phyloP scores from a whole-genome alignment of 805 yeast species.

The Zygosaccharomyces siamensis region DNA sequence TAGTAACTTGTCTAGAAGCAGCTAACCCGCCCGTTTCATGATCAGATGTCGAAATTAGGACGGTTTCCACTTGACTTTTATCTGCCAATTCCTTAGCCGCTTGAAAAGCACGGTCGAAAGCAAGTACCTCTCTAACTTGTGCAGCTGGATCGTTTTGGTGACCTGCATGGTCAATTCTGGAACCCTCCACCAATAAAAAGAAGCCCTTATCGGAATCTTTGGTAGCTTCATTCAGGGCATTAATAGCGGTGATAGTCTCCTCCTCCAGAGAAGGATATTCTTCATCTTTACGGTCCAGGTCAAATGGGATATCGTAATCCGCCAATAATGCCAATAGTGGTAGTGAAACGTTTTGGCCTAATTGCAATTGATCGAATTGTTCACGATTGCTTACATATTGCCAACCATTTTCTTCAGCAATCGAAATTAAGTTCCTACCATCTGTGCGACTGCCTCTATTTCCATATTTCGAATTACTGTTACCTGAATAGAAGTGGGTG shows the following conservation, averaged over 20 bases:
- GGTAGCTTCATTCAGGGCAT: conserved; percentile 61
- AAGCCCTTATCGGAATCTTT: conserved; percentile 75
- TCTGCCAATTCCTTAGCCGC: conserved; percentile 71
- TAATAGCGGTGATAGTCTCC: conserved; percentile 68
- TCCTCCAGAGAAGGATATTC: conserved; percentile 76
- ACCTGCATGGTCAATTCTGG: conserved; percentile 93
- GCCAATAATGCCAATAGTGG: conserved; percentile 79
- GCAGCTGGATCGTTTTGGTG: conserved; percentile 93
- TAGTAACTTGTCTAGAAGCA: conserved; percentile 71
- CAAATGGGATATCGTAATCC: conserved; percentile 76
- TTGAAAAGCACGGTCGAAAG: conserved; percentile 75
- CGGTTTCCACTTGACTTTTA: conserved; percentile 65
- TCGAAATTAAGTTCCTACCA: conserved; percentile 58
- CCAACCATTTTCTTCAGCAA: conserved; percentile 52
- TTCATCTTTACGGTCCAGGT: conserved; percentile 60
- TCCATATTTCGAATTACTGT: conserved; percentile 31
- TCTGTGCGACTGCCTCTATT: conserved; percentile 62
- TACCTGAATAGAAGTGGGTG: conserved; percentile 65
- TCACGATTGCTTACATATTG: conserved; percentile 58
- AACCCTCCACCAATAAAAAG: conserved; percentile 83
- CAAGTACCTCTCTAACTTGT: conserved; percentile 85
- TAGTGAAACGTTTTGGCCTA: conserved; percentile 59
- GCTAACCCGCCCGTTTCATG: conserved; percentile 96
- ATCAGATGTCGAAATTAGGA: conserved; percentile 78
- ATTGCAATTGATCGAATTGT: conserved; percentile 51